A percentile compares a stretch with the other conserved stretches of the same genome.
Evolutionary conservation across 2,329 filamentous ascomycete species (phyloP).

Genomic region (Cyclaneusma minus): DNA sequence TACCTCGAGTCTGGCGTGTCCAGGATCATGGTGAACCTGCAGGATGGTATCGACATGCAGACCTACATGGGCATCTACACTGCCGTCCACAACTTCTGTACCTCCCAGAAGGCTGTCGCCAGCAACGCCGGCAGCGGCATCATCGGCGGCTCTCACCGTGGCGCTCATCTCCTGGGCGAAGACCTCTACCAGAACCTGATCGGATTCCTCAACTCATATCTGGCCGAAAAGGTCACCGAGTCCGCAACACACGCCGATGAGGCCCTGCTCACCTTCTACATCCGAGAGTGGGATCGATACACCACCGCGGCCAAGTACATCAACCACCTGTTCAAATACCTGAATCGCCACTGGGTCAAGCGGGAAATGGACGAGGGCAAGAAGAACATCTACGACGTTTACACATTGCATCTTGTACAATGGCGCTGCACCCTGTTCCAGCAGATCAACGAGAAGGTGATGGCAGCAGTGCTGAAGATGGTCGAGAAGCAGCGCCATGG

Average conservation of each 20-base stretch:
- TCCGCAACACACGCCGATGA: slow-evolving; percentile 78
- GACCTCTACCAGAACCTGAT: slow-evolving; percentile 90
- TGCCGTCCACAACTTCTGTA: slow-evolving; percentile 97
- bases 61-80: slow-evolving; percentile 98
- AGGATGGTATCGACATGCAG: slow-evolving; percentile 85
- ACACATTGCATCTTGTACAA: slow-evolving; percentile 87
- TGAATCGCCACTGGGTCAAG: slow-evolving; percentile 98
- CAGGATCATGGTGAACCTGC: slow-evolving; percentile 84
- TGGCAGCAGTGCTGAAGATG: slow-evolving; percentile 85
- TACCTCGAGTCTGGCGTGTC: slow-evolving; percentile 82
- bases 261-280: slow-evolving; percentile 82
- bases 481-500: slow-evolving; percentile 96
- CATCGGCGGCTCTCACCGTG: slow-evolving; percentile 46
- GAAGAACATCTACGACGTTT: slow-evolving; percentile 96
- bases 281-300: slow-evolving; percentile 91
- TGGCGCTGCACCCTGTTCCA: slow-evolving; percentile 89
- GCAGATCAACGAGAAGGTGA: slow-evolving; percentile 72
- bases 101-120: slow-evolving; percentile 87
- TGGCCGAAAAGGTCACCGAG: slow-evolving; percentile 50
- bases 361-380: slow-evolving; percentile 97
- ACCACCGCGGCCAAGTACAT: slow-evolving; percentile 94
- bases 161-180: slow-evolving; percentile 85
- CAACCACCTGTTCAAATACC: slow-evolving; percentile 89
- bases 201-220: slow-evolving; percentile 65
- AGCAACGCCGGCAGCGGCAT: slow-evolving; percentile 30